These are phyloP conservation scores for Penicillium sp. DNA, from an alignment of 2,329 filamentous ascomycete species.

Conservation along the genomic window DNA sequence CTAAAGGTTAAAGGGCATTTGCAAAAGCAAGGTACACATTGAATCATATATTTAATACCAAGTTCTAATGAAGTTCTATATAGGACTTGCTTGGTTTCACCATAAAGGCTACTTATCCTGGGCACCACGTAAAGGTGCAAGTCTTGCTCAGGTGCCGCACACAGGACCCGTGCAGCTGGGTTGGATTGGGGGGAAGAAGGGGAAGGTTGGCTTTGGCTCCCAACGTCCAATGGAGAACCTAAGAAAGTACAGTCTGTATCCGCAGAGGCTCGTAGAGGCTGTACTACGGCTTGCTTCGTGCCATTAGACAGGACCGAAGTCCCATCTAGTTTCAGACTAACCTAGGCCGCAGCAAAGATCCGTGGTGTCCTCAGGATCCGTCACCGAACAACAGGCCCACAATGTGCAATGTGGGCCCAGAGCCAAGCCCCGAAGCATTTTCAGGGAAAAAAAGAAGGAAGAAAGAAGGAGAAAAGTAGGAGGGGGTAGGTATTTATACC, in stretches of 20 bases:
- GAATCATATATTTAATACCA: background rate
- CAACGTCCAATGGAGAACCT: background rate
- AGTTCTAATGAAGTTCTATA: background rate
- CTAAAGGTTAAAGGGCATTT: background rate
- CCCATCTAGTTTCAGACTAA: too few relatives aligned
- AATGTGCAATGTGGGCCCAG: too few relatives aligned
- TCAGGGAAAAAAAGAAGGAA: background rate
- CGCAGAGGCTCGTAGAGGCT: background rate
- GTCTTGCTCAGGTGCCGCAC: constrained; percentile 10
- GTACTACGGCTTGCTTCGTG: background rate
- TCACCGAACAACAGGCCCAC: too few relatives aligned
- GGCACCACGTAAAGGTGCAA: constrained; percentile 21
- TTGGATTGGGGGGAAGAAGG: too few relatives aligned
- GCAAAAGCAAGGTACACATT: background rate
- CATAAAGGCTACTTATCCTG: constrained; percentile 15
- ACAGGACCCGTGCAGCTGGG: constrained; percentile 13
- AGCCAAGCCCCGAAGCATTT: too few relatives aligned
- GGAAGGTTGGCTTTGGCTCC: background rate
- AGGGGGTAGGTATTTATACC: background rate
- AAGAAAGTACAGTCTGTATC: background rate
- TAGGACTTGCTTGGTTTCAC: constrained; percentile 18
- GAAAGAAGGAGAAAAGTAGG: background rate
- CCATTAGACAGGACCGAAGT: background rate
- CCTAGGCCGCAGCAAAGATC: too few relatives aligned
- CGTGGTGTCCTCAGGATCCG: too few relatives aligned